These are phyloP conservation scores for Aspergillus persii DNA, from an alignment of 2,329 filamentous ascomycete species.

Conservation along the genomic window DNA sequence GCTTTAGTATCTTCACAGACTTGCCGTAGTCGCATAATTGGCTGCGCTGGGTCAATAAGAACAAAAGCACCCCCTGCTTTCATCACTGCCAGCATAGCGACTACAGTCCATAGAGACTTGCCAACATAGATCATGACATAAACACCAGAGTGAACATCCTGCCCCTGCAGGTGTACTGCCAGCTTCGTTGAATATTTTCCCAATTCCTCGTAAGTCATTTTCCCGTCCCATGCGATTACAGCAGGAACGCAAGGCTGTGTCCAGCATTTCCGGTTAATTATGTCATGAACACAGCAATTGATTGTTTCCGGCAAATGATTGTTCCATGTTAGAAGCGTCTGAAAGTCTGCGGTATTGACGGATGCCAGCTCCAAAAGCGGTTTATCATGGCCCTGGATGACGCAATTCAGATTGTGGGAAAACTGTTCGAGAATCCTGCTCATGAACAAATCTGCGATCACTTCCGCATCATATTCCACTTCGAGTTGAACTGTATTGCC, in stretches of 20 bases:
- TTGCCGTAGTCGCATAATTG: not conserved
- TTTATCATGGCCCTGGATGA: not conserved
- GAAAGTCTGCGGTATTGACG: not conserved
- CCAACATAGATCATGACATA: not conserved
- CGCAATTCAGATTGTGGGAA: not conserved
- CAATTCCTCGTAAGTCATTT: not conserved
- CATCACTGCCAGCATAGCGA: conserved; percentile 3
- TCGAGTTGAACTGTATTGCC: not conserved
- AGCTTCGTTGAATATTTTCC: not conserved
- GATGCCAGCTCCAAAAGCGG: not conserved
- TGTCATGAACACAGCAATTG: not conserved
- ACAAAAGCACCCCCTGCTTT: conserved; percentile 9
- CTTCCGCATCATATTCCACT: not conserved
- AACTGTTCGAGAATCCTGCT: not conserved
- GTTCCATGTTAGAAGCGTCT: not conserved
- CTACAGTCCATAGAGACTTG: conserved; percentile 4
- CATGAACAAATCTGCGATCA: not conserved
- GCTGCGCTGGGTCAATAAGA: conserved; percentile 7
- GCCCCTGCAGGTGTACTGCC: not conserved
- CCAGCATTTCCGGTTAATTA: not conserved
- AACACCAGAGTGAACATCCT: not conserved
- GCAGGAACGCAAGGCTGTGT: not conserved
- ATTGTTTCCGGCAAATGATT: not conserved
- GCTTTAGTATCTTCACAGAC: not conserved
- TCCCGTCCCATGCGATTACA: not conserved